Conservation (phyloP, 2,329 filamentous ascomycete genomes). For the Botryotinia convoluta region DNA sequence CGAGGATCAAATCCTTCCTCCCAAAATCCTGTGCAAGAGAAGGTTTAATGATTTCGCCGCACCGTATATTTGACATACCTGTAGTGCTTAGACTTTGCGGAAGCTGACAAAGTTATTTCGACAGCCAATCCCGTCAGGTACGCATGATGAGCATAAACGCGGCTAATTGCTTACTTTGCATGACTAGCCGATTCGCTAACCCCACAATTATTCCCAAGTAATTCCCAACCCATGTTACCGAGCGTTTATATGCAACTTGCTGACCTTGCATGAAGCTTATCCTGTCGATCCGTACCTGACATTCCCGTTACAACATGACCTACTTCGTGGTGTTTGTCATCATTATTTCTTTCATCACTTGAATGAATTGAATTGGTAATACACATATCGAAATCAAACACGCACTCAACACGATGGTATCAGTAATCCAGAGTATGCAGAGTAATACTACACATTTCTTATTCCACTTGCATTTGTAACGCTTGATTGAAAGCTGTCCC, state of each 20-base stretch:
- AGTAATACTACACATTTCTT: not conserved
- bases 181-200: not conserved
- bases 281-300: not conserved
- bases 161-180: not conserved
- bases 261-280: constrained; percentile 4
- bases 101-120: not conserved
- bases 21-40: not conserved
- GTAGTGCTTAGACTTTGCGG: not conserved
- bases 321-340: not conserved
- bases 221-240: not conserved
- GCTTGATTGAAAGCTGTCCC: not conserved
- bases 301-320: not conserved
- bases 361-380: not conserved
- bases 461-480: not conserved
- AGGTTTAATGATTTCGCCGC: not conserved
- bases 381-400: not conserved
- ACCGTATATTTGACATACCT: not conserved
- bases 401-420: not conserved
- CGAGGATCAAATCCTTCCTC: not conserved
- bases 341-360: no score
- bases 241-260: not conserved
- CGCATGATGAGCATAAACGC: not conserved
- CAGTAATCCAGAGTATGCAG: not conserved
- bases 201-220: not conserved
- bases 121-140: not conserved